A percentile compares a stretch with the other conserved stretches of the same genome.
Conservation (phyloP, 257 asterid genomes). For the Echites panduratus region DNA sequence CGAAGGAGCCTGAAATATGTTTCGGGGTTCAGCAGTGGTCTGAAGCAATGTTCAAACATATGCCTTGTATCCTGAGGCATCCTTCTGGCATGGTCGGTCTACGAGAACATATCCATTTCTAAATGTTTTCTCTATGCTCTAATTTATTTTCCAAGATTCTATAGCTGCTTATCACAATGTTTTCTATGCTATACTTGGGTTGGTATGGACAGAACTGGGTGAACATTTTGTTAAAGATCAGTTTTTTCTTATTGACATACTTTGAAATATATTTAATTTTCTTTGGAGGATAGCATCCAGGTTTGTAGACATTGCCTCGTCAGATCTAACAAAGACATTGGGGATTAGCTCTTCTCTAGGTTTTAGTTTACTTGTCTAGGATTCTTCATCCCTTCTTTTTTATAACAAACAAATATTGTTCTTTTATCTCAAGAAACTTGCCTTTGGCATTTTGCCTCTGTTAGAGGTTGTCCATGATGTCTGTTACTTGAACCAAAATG, state of each 20-base stretch:
- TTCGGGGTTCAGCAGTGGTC: conserved; percentile 68
- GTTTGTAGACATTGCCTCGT: too few species aligned
- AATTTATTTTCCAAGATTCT: conserved; percentile 2
- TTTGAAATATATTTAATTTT: not conserved
- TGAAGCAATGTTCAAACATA: conserved; percentile 67
- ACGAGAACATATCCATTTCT: conserved; percentile 1
- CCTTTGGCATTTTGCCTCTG: not conserved
- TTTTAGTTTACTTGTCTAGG: not conserved
- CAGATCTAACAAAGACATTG: not conserved
- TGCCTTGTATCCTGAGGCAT: conserved; percentile 66
- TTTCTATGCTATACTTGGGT: not conserved
- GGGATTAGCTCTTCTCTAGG: not conserved
- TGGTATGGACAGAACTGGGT: not conserved
- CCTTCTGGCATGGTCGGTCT: conserved; percentile 76
- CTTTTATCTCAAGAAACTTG: not conserved
- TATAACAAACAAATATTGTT: not conserved
- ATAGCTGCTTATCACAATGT: not conserved
- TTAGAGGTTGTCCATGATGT: not conserved
- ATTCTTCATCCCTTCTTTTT: not conserved
- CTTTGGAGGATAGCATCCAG: not conserved
- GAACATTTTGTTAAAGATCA: not conserved
- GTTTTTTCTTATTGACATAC: not conserved
- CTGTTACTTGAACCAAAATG: not conserved
- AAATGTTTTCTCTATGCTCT: not conserved
- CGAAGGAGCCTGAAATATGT: conserved; percentile 38